phyloP scores from a whole-genome alignment of 139 green algal genomes.

The Chlorella sp. region DNA sequence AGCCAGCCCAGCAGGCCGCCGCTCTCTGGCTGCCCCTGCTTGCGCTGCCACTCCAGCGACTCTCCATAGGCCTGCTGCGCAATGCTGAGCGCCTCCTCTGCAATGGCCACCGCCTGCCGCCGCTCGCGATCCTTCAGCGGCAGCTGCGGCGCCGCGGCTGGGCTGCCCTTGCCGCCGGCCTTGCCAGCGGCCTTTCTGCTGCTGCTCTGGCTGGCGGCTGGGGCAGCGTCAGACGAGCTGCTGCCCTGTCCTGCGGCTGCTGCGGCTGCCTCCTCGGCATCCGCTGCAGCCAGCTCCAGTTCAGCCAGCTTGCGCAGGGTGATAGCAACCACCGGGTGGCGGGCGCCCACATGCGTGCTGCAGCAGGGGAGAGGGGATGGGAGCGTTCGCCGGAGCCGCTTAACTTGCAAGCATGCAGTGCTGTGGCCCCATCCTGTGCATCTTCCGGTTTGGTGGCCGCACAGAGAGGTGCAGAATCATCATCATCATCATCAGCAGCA shows the following conservation, averaged over 20 bases:
- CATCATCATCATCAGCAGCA: no score
- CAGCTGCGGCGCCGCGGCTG: not conserved
- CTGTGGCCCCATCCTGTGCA: no score
- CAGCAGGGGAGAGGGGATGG: no score
- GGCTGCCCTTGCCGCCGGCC: no score
- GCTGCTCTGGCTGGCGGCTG: not conserved
- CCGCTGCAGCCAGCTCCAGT: conserved; percentile 35
- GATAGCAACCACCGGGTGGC: conserved; percentile 31
- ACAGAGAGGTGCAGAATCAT: no score
- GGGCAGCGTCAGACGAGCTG: not conserved
- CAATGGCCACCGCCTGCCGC: conserved; percentile 47
- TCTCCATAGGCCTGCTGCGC: conserved; percentile 30
- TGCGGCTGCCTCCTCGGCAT: conserved; percentile 12
- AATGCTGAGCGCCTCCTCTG: conserved; percentile 45
- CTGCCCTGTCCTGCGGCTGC: not conserved
- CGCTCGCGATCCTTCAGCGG: not conserved
- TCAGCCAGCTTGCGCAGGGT: conserved; percentile 45
- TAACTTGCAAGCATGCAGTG: no score
- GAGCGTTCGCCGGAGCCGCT: no score
- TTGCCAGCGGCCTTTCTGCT: conserved; percentile 11
- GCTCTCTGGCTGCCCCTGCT: not conserved
- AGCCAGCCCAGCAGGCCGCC: conserved; percentile 35
- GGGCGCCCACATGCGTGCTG: conserved; percentile 2
- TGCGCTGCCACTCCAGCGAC: conserved; percentile 17
- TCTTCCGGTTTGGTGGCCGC: no score